A percentile compares a stretch with the other conserved stretches of the same genome.
These are phyloP conservation scores for Dentiscutata heterogama DNA, from an alignment of 371 early-diverging fungal genomes.

Conservation along the genomic window DNA sequence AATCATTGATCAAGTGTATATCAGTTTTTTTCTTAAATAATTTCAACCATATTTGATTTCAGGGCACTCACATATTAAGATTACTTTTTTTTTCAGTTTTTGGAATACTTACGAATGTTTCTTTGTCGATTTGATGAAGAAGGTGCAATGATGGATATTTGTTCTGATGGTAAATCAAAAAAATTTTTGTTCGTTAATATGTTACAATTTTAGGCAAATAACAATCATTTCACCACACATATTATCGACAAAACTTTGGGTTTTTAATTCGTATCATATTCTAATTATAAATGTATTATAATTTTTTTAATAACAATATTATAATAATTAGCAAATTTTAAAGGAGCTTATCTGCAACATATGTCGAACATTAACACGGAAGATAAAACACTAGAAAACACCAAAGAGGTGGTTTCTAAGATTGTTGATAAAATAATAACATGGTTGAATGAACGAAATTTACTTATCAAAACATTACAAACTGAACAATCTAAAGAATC, in stretches of 20 bases:
- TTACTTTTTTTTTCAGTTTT: conserved; percentile 45
- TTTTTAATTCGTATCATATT: not conserved
- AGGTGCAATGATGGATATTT: conserved; percentile 48
- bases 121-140: conserved; percentile 50
- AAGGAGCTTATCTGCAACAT: not conserved
- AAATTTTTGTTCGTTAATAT: not conserved
- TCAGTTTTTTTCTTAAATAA: not conserved
- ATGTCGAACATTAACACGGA: not conserved
- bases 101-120: conserved; percentile 52
- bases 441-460: conserved; percentile 43
- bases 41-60: not conserved
- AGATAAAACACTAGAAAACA: conserved; percentile 36
- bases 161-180: conserved; percentile 10
- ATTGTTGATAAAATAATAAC: conserved; percentile 40
- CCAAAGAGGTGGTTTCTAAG: conserved; percentile 6
- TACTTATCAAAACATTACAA: conserved; percentile 29
- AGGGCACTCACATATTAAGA: no score
- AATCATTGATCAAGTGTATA: not conserved
- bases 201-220: no score
- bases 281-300: conserved; percentile 1
- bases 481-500: conserved; percentile 8
- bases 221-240: no score
- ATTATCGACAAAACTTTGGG: no score
- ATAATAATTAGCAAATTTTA: not conserved
- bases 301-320: conserved; percentile 18